Evolutionary conservation across 2,329 filamentous ascomycete species (phyloP), one percentile per base, ranked within the genome.

Genomic region (Ciborinia camelliae): DNA sequence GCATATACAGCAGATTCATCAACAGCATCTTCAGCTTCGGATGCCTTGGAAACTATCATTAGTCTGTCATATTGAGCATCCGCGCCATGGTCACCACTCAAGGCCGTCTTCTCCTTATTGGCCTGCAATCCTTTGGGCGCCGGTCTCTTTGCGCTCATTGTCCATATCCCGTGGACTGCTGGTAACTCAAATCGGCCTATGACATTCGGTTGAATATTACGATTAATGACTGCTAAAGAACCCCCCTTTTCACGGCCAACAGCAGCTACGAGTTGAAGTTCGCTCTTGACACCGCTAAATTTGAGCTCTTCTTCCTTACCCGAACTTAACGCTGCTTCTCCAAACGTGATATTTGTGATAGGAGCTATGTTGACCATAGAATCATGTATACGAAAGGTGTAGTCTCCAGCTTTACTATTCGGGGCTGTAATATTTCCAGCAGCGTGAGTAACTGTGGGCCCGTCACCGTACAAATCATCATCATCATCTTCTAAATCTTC

Each of bases 161-260:
- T 90, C 94, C 94, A 98, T 66, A 96, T 83, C 1, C 87, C 88
- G 65, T 88, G 83, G 1, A 90, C 90, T 70, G 89, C 86, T 2
- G 90, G 85, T 57, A 95, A 87, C 57, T 89, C 85, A 70, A 91
- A 88, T 28, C 86, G 84, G 1, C 87, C 88, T 23, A 90, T 83
- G 30, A 90, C 83, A 63, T 84, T 84, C 1, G 92, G 91, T 63
- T 91, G 87, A 62, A 98, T 86, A 67, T 91, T 86, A 67, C 88
- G 85, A 73, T 91, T 92, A 64, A 98, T 79, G 51, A 95, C 81
- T 6, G 91, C 88, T 45, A 99, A 78, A 1, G 88, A 85, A 5
- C 89, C 87, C 20, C 86, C 84, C 32, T 80, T 82, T n/a, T 85
- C 88, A 65, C 83, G 81, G 0, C 91, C 91, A 3, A 86, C 80